Evolutionary conservation across 139 green algal genomes (phyloP).

Genomic region (Spirogloea muscicola): DNA sequence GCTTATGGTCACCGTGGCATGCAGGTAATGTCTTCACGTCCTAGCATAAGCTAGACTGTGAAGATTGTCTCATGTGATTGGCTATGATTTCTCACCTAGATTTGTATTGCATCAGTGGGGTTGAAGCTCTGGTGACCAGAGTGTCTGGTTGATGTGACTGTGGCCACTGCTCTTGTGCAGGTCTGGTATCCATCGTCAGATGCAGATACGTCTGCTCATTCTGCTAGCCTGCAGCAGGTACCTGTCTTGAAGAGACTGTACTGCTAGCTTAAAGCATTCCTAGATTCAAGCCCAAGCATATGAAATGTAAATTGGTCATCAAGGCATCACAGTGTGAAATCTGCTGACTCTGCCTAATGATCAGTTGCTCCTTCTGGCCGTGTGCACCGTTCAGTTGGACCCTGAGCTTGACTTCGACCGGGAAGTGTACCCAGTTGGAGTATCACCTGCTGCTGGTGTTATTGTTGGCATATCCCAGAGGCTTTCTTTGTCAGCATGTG

Average conservation of each 20-base stretch:
- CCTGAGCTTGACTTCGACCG: conserved; percentile 94
- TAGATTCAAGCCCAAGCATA: too few relatives aligned
- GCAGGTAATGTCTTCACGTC: too few relatives aligned
- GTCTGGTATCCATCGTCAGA: conserved; percentile 10
- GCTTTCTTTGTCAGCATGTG: conserved; percentile 45
- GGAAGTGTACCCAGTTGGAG: conserved; percentile 85
- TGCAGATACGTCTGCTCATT: not conserved
- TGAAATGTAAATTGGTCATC: too few relatives aligned
- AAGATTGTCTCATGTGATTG: too few relatives aligned
- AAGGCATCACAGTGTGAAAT: too few relatives aligned
- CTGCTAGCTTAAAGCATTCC: not conserved
- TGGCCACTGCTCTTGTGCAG: not conserved
- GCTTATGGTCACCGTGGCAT: conserved; percentile 85
- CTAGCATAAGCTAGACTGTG: too few relatives aligned
- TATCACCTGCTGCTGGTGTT: conserved; percentile 77
- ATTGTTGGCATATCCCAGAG: conserved; percentile 78
- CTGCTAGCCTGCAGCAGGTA: not conserved
- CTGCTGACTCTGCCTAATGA: too few relatives aligned
- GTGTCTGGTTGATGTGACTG: not conserved
- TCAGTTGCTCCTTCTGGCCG: too few relatives aligned
- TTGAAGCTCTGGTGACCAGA: too few relatives aligned
- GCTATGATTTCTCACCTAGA: too few relatives aligned
- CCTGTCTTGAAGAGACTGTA: too few relatives aligned
- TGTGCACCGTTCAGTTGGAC: conserved; percentile 53
- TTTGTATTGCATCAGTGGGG: too few relatives aligned